Base-by-base conservation (phyloP, 257 asterid genomes). In the Lycium ferocissimum region DNA sequence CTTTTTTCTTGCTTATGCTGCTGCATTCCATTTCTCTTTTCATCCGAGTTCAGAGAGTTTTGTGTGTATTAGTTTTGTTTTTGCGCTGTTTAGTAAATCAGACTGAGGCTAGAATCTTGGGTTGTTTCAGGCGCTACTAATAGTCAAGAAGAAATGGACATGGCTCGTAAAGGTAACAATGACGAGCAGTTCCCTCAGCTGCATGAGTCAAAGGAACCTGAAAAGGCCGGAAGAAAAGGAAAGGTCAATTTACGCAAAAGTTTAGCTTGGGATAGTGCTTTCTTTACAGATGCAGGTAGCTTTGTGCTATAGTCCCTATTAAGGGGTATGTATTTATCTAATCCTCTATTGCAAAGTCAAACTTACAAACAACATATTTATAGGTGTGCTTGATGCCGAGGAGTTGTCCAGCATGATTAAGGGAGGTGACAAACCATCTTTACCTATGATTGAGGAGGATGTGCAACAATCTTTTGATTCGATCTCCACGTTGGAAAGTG, bases 251-350 rank as follows among this genome's bases (percentile, higher is more conserved):
- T 93, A 91, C 97, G 98, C 20, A 92, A 95, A 89, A 96, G 99
- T 89, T 87, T 96, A 88, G 99, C 98, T 45, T 96, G 99, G 99
- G 98, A 96, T 86, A 93, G 91, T 86, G 99, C 99, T 69, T 96
- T 96, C 93, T 96, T 94, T 88, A 96, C 95, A 5, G 91, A 88
- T 89, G 98, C 98, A 89, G 99, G 99, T 95, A 91, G 35, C 40
- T 17, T 79, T 82, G 84, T 58, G 62, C 18, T 53, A 62, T 79
- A 7, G 53, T 17, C 59, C 54, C n/a, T 54, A 45, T 37, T 73
- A 37, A 22, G n/a, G 45, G 78, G 59, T 43, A 37, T 80, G 35
- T n/a, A 58, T 59, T 18, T 81, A 73, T 35, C 65, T 53, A 18
- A 17, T 22, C 56, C 15, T 37, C 17, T 40, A 75, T 62, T 67